Evolutionary conservation across 495 filamentous ascomycete species (phyloP).

Genomic region (Neurospora sp.): DNA sequence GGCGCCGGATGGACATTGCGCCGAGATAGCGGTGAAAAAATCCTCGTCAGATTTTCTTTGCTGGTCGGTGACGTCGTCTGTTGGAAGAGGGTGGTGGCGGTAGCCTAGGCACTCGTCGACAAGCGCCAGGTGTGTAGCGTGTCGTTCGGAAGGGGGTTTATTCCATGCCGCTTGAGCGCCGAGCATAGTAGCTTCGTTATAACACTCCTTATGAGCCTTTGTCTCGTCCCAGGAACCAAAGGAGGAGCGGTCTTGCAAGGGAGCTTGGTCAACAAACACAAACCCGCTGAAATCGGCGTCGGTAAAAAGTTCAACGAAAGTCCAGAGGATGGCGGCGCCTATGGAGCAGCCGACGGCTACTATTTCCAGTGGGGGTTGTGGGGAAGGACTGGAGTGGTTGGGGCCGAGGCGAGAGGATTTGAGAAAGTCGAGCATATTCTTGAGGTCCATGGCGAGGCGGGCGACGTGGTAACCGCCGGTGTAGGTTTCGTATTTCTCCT

Average conservation of each 20-base stretch:
- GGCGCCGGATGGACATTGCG: conserved; percentile 23
- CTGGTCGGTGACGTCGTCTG: conserved; percentile 8
- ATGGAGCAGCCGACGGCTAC: conserved; percentile 34
- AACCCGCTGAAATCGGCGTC: conserved; percentile 20
- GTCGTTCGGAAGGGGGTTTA: neutral
- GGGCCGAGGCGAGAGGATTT: conserved; percentile 9
- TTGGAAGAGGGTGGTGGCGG: conserved; percentile 11
- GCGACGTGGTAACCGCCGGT: conserved; percentile 35
- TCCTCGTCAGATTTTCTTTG: conserved; percentile 20
- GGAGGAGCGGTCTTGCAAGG: conserved; percentile 30
- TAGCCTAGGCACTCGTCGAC: conserved; percentile 35
- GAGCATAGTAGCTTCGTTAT: conserved; percentile 25
- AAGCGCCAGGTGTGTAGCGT: conserved; percentile 18
- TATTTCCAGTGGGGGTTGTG: conserved; percentile 5
- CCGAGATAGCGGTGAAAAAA: too few species aligned
- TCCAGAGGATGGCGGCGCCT: conserved; percentile 37
- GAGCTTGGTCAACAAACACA: conserved; percentile 39
- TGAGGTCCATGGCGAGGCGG: conserved; percentile 31
- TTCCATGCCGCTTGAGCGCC: conserved; percentile 28
- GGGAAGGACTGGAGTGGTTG: neutral
- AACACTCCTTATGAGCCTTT: conserved; percentile 28
- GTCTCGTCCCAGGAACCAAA: conserved; percentile 13
- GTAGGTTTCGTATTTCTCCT: neutral
- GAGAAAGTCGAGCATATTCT: conserved; percentile 17
- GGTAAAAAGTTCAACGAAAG: conserved; percentile 32